Percentiles rank a stretch among this genome's conserved stretches.
Evolutionary conservation across 2,329 filamentous ascomycete genomes (phyloP).

Genomic region (Fusarium coicis): DNA sequence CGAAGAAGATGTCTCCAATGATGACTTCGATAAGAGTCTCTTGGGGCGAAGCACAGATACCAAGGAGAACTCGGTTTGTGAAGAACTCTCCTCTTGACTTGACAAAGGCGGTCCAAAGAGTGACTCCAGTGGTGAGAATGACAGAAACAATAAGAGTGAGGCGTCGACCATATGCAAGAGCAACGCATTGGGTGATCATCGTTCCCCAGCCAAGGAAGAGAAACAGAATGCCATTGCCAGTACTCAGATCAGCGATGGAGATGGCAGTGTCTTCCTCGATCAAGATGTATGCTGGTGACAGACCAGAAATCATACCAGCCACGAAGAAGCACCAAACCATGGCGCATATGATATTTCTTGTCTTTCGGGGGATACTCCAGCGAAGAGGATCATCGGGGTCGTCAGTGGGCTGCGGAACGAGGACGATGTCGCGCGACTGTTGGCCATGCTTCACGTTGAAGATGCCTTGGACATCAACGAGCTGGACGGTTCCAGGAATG

Average conservation of each 20-base stretch:
- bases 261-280: conserved; percentile 41
- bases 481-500: conserved; percentile 37
- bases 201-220: neutral
- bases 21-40: conserved; percentile 29
- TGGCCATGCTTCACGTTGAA: conserved; percentile 35
- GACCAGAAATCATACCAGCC: conserved; percentile 38
- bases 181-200: neutral
- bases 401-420: conserved; percentile 38
- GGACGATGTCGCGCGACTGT: conserved; percentile 31
- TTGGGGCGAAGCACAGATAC: conserved; percentile 36
- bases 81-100: conserved; percentile 38
- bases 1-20: conserved; percentile 10
- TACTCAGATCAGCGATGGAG: conserved; percentile 39
- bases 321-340: conserved; percentile 44
- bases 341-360: conserved; percentile 33
- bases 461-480: conserved; percentile 31
- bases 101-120: conserved; percentile 37
- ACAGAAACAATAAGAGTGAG: conserved; percentile 24
- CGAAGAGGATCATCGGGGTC: conserved; percentile 40
- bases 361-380: conserved; percentile 36
- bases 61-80: conserved; percentile 38
- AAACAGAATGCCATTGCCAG: neutral
- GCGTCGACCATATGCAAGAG: neutral
- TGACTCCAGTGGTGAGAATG: conserved; percentile 27
- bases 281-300: conserved; percentile 41